Conservation (phyloP, 2,329 filamentous ascomycete genomes). For the Cyphellophora europaea region DNA sequence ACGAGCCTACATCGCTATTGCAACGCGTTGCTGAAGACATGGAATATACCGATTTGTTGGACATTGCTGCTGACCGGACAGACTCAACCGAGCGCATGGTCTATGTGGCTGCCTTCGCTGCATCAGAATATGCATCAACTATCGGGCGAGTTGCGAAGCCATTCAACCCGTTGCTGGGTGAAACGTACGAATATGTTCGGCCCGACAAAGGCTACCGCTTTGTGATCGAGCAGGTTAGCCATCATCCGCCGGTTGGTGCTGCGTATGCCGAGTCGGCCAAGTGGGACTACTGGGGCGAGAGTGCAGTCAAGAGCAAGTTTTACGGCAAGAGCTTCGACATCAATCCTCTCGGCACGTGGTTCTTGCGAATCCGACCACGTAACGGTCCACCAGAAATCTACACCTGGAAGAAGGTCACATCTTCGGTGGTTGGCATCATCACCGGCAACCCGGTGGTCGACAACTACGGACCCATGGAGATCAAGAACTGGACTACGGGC, state of each 20-base stretch:
- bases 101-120: slow-evolving; percentile 91
- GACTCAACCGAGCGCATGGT: slow-evolving; percentile 89
- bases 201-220: slow-evolving; percentile 97
- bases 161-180: slow-evolving; percentile 91
- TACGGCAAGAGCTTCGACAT: slow-evolving; percentile 97
- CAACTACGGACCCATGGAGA: slow-evolving; percentile 94
- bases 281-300: slow-evolving; percentile 97
- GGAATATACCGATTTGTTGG: slow-evolving; percentile 91
- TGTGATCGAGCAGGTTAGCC: slow-evolving; percentile 96
- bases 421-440: slow-evolving; percentile 96
- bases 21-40: slow-evolving; percentile 95
- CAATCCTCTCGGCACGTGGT: slow-evolving; percentile 95
- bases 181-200: slow-evolving; percentile 92
- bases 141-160: slow-evolving; percentile 96
- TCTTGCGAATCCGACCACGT: slow-evolving; percentile 70
- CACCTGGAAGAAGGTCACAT: slow-evolving; percentile 98
- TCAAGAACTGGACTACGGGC: slow-evolving; percentile 94
- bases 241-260: slow-evolving; percentile 90
- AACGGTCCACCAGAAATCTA: slow-evolving; percentile 76
- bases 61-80: slow-evolving; percentile 71
- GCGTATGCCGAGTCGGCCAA: slow-evolving; percentile 85
- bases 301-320: slow-evolving; percentile 90
- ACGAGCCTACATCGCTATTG: slow-evolving; percentile 90
- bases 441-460: slow-evolving; percentile 95
- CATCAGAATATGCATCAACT: slow-evolving; percentile 92